Evolutionary conservation across 1,284 basidiomycete genomes (phyloP), one percentile per base, ranked within the genome.

Genomic region (Pascua sp.): DNA sequence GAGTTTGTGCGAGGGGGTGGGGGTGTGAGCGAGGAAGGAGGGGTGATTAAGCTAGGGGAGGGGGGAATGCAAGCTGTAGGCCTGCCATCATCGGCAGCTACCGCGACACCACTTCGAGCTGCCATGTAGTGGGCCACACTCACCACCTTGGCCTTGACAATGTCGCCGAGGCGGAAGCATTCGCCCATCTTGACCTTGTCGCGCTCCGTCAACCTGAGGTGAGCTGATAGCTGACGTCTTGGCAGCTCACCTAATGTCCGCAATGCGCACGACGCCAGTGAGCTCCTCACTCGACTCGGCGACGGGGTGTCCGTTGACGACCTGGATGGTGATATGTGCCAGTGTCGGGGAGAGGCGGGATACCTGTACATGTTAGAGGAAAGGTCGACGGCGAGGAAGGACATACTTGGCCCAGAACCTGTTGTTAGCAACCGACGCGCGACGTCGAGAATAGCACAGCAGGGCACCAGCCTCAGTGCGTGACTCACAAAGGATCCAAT

Each of bases 151-250:
- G 93, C 94, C 64, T 90, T 86, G 36, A 99, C 90, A 53, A 98
- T 89, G 77, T 99, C 95, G 5, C 96, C 94, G 0, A 94, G 90
- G 43, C 96, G 84, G 78, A 98, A 98, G 71, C 92, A 97, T 66
- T 96, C 91, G 39, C 86, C 86, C 64, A 98, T 90, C 77, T 91
- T 94, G 59, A 97, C 84, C 73, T 88, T 90, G 79, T 95, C 91
- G 68, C 91, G 90, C 71, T 96, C 92, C 1, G 91, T 94, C 36
- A 87, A 86, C 48, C 79, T 71, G 43, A 57, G 1, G 47, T 67
- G 10, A 56, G 52, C 56, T 43, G 11, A 3, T 1, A 2, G 5
- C 8, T 11, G 15, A 5, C 8, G n/a, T 5, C 9, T 8, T 13
- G 24, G 24, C 10, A 49, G 45, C 75, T 54, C 57, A 74, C 67